Percentiles rank a stretch among this genome's conserved stretches.
Evolutionary conservation across 2,329 filamentous ascomycete genomes (phyloP).

Genomic region (Aspergillus sp.): DNA sequence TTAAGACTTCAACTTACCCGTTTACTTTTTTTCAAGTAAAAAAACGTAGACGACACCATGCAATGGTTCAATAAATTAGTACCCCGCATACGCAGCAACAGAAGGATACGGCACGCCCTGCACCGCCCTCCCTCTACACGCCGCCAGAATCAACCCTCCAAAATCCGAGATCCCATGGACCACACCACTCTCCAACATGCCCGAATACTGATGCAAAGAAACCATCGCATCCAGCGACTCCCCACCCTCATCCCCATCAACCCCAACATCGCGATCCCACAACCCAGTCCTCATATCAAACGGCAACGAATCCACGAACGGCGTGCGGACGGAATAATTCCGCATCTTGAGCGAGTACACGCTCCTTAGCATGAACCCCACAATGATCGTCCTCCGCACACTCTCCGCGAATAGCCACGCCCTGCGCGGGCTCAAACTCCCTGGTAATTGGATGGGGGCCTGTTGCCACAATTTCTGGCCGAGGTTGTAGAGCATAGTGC

Average conservation of each 20-base stretch:
- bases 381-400: slow-evolving; percentile 34
- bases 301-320: slow-evolving; percentile 31
- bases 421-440: slow-evolving; percentile 24
- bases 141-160: slow-evolving; percentile 27
- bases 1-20: too few species aligned
- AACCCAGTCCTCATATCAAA: slow-evolving; percentile 31
- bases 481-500: slow-evolving; percentile 21
- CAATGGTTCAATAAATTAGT: not conserved
- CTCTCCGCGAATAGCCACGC: slow-evolving; percentile 38
- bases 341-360: slow-evolving; percentile 31
- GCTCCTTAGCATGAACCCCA: slow-evolving; percentile 33
- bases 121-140: slow-evolving; percentile 26
- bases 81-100: not conserved
- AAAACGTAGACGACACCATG: not conserved
- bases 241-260: slow-evolving; percentile 6
- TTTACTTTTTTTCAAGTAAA: too few species aligned
- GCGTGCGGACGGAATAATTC: slow-evolving; percentile 30
- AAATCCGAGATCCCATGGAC: slow-evolving; percentile 24
- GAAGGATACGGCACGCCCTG: slow-evolving; percentile 20
- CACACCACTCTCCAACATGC: slow-evolving; percentile 24
- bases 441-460: slow-evolving; percentile 28
- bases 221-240: slow-evolving; percentile 21
- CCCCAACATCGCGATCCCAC: slow-evolving; percentile 25
- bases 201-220: slow-evolving; percentile 29
- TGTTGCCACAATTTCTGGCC: slow-evolving; percentile 26